Evolutionary conservation across 1,284 basidiomycete species (phyloP).

Genomic region (Trametes polyzona): DNA sequence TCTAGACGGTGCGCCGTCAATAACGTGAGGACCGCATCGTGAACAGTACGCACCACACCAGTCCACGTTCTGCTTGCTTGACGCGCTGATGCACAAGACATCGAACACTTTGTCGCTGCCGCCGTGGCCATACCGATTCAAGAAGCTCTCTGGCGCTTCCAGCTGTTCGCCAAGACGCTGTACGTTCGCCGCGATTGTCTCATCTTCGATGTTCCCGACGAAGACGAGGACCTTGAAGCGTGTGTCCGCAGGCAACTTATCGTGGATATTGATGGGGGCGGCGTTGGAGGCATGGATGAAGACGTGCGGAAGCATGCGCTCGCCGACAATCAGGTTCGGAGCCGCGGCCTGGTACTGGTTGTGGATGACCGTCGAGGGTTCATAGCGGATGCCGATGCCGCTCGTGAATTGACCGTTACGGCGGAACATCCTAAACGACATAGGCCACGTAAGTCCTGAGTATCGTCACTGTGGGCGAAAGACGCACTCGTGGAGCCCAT

Average conservation of each 20-base stretch:
- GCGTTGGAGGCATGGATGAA: slow-evolving; percentile 68
- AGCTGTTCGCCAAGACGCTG: slow-evolving; percentile 49
- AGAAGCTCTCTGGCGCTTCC: slow-evolving; percentile 40
- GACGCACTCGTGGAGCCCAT: slow-evolving; percentile 74
- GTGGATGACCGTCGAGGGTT: slow-evolving; percentile 54
- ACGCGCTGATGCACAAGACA: slow-evolving; percentile 53
- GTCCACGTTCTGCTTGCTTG: slow-evolving; percentile 50
- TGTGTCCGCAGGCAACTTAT: slow-evolving; percentile 67
- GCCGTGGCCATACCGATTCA: slow-evolving; percentile 37
- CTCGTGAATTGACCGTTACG: slow-evolving; percentile 47
- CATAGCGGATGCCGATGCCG: slow-evolving; percentile 69
- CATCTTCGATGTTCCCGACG: slow-evolving; percentile 54
- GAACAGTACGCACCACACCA: slow-evolving; percentile 39
- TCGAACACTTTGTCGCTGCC: slow-evolving; percentile 47
- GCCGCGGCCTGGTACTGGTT: slow-evolving; percentile 49
- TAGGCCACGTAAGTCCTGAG: neutral
- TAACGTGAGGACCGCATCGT: neutral
- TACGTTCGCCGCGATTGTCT: slow-evolving; percentile 44
- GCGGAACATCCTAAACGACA: neutral
- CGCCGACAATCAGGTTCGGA: slow-evolving; percentile 56
- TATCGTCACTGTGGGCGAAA: slow-evolving; percentile 34
- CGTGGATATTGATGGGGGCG: slow-evolving; percentile 69
- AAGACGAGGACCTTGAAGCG: slow-evolving; percentile 78
- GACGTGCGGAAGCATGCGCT: slow-evolving; percentile 62
- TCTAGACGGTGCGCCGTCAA: too few relatives aligned